Base-by-base conservation (phyloP, 2,329 filamentous ascomycete genomes). In the Penicillium sp. region DNA sequence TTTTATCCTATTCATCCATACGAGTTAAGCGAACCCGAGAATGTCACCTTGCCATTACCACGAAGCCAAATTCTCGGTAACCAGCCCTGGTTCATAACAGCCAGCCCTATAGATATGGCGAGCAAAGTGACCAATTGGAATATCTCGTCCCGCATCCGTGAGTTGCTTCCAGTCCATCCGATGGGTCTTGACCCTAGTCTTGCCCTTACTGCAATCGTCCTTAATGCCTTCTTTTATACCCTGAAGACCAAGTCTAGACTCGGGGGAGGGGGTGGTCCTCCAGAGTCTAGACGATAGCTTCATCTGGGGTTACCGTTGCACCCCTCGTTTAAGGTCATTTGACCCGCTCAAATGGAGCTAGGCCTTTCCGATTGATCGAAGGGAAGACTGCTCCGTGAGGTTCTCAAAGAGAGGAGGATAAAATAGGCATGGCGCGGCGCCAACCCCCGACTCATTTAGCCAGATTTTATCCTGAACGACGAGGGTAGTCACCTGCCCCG, bases 41-140 rank as follows among this genome's bases (percentile, higher is more conserved):
- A 49, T 49, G 45, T 49, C 45, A 49, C 45, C 45, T 20, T 49
- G 45, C 45, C 45, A 49, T 20, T 35, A 31, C 5, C 45, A 49
- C n/a, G n/a, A 20, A 49, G 45, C 45, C 28, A 49, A 12, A 35
- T n/a, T n/a, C 11, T 49, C 8, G 28, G 28, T 20, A 17, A n/a
- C 45, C 2, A 20, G n/a, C 4, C 45, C 45, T 34, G 28, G 45
- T 35, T n/a, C 17, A 49, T 49, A 49, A 8, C 22, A 8, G 25
- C 15, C 43, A 47, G 43, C 43, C 25, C 14, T 47, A 47, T 47
- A 31, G 22, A 47, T 47, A 45, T 45, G 25, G 25, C 25, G n/a
- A 49, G 11, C 10, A 2, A 17, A 14, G n/a, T 10, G n/a, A 20
- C 31, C 45, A 49, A 35, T 49, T 35, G 45, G 45, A 49, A 34